Conservation (phyloP, 148 eudicot genomes). For the Chenopodium berlandieri region DNA sequence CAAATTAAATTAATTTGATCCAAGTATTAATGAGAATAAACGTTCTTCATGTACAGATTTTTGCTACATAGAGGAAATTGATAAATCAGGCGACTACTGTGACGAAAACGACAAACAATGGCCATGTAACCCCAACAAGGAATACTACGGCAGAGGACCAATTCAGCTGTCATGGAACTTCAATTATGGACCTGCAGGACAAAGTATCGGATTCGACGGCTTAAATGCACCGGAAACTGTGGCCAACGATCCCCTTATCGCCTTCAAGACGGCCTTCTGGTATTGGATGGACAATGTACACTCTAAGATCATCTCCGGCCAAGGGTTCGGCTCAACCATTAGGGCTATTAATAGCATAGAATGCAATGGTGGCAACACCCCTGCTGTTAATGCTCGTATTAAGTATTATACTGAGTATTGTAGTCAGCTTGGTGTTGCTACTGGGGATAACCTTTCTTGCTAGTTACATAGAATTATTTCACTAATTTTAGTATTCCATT, state of each 20-base stretch:
- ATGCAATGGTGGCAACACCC: slow-evolving; percentile 33
- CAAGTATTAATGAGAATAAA: neutral
- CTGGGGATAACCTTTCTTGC: slow-evolving; percentile 37
- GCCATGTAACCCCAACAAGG: slow-evolving; percentile 36
- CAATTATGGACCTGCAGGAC: slow-evolving; percentile 48
- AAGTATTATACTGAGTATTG: slow-evolving; percentile 37
- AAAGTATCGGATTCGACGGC: slow-evolving; percentile 45
- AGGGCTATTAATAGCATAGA: slow-evolving; percentile 38
- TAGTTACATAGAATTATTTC: neutral
- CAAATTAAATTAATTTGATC: neutral
- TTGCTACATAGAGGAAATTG: slow-evolving; percentile 51
- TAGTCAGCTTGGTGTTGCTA: slow-evolving; percentile 42
- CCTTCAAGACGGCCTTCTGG: slow-evolving; percentile 48
- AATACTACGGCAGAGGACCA: slow-evolving; percentile 43
- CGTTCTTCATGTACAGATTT: slow-evolving; percentile 32
- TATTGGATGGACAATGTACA: slow-evolving; percentile 46
- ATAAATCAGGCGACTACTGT: slow-evolving; percentile 47
- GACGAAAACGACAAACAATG: slow-evolving; percentile 31
- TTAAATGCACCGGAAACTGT: slow-evolving; percentile 41
- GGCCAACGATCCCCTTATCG: slow-evolving; percentile 28
- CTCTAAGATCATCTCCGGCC: slow-evolving; percentile 18
- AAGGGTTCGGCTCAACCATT: slow-evolving; percentile 45
- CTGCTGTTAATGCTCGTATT: slow-evolving; percentile 32
- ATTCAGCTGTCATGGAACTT: slow-evolving; percentile 49
- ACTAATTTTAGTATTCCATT: too few relatives aligned